Percentiles rank a stretch among this genome's conserved stretches.
Evolutionary conservation across 164 flowering plant species (phyloP).

Genomic region (Magnolia sinica): DNA sequence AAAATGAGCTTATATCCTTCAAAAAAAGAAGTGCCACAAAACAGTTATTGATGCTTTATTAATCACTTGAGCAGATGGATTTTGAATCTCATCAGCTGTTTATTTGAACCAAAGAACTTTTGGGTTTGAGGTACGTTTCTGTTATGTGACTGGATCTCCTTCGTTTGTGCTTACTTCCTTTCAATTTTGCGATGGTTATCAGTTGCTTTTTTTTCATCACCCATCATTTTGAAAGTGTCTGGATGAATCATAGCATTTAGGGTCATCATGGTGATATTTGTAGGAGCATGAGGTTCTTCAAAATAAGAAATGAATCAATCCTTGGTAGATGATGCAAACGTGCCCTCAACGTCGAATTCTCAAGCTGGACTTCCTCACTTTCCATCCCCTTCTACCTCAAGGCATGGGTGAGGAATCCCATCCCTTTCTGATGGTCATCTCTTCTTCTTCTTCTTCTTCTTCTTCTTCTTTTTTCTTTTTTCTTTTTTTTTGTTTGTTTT

Average conservation of each 20-base stretch:
- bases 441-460: not conserved
- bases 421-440: not conserved
- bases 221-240: not conserved
- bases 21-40: not conserved
- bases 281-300: slow-evolving; percentile 22
- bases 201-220: not conserved
- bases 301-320: slow-evolving; percentile 20
- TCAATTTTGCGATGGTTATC: not conserved
- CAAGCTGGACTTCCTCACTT: slow-evolving; percentile 14
- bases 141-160: not conserved
- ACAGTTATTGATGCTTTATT: not conserved
- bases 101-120: not conserved
- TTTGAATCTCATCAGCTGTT: not conserved
- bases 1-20: not conserved
- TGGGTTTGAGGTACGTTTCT: not conserved
- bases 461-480: not conserved
- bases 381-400: slow-evolving; percentile 9
- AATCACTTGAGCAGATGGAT: not conserved
- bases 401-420: slow-evolving; percentile 13
- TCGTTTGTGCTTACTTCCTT: not conserved
- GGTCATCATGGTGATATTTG: not conserved
- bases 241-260: not conserved
- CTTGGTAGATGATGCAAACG: slow-evolving; percentile 19
- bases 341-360: slow-evolving; percentile 19
- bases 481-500: no score